These are phyloP conservation scores for Kokia cookei DNA, from an alignment of 441 rosid genomes.

Conservation along the genomic window DNA sequence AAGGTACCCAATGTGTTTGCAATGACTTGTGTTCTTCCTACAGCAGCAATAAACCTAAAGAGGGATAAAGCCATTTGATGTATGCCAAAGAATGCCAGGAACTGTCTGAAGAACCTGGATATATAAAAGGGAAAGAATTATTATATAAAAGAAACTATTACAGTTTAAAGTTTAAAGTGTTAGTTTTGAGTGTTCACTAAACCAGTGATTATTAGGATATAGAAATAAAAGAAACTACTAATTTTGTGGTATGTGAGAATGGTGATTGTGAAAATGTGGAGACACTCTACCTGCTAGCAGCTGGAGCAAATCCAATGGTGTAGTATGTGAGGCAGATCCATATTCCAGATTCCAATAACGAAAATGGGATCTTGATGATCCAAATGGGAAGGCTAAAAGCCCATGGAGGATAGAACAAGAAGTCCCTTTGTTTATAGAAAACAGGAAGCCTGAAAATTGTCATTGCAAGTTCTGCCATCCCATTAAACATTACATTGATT, in stretches of 20 bases:
- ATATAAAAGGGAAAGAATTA: not conserved
- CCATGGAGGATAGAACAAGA: conserved; percentile 65
- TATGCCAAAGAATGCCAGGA: conserved; percentile 55
- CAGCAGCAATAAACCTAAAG: conserved; percentile 76
- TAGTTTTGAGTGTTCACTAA: not conserved
- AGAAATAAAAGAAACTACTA: not conserved
- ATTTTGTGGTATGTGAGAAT: not conserved
- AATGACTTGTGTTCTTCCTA: conserved; percentile 75
- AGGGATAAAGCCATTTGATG: conserved; percentile 89
- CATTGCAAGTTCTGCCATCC: conserved; percentile 60
- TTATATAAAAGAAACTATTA: not conserved
- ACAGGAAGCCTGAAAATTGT: conserved; percentile 64
- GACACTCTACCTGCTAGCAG: conserved; percentile 39
- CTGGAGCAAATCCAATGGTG: conserved; percentile 68
- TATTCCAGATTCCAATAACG: conserved; percentile 53
- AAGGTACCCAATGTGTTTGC: conserved; percentile 65
- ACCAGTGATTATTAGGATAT: not conserved
- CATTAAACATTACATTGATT: conserved; percentile 61
- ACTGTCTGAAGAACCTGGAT: conserved; percentile 80
- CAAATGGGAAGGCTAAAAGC: conserved; percentile 61
- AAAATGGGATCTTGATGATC: conserved; percentile 59
- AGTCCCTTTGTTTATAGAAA: conserved; percentile 65
- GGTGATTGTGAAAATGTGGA: not conserved
- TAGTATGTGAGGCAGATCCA: conserved; percentile 63
- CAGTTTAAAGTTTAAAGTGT: not conserved